Base-by-base conservation (phyloP, 352 stramenopile species). In the Pythium aristosporum region DNA sequence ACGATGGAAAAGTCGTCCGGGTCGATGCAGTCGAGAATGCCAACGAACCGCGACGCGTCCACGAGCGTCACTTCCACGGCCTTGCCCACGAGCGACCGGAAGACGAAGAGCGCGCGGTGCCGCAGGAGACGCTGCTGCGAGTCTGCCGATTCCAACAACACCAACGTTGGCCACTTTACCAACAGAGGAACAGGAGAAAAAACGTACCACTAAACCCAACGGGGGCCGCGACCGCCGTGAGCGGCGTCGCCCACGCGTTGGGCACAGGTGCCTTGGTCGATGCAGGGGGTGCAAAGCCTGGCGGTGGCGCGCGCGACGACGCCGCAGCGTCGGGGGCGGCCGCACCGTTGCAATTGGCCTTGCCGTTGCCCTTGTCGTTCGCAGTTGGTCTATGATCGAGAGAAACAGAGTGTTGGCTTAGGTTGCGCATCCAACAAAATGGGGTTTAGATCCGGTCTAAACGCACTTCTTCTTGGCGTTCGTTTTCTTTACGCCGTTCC, bases 1-100 rank as follows among this genome's bases (percentile, higher is more conserved):
- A 94, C 86, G 34, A 94, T 63, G 2, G 82, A 90, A 41, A 91
- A 94, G 54, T 92, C 82, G 74, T 94, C 84, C 7, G 84, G 86
- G 65, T 94, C 84, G 50, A 94, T 75, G 68, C 83, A 92, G 71
- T 94, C 82, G 65, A 94, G 71, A 7, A 92, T 65, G 20, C 86
- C 86, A 20, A 76, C 62, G 67, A 88, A 94, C n/a, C 83, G 73
- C 37, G 79, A 88, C 13, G 71, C 56, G 25, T 79, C 82, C 30
- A 76, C 72, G 21, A 92, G 73, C 57, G 85, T 73, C 28, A 94
- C 74, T 36, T 92, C 78, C 20, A 92, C 86, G 5, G 75, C 74
- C 65, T 88, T 90, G 34, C 86, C 85, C 53, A 94, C 84, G 37
- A 92, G 71, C 64, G 87, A 92, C 37, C 84, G 82, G 73, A 92